A percentile compares a stretch with the other conserved stretches of the same genome.
Conservation (phyloP, 78 protist species). For the Dictyostelium capitatum region DNA sequence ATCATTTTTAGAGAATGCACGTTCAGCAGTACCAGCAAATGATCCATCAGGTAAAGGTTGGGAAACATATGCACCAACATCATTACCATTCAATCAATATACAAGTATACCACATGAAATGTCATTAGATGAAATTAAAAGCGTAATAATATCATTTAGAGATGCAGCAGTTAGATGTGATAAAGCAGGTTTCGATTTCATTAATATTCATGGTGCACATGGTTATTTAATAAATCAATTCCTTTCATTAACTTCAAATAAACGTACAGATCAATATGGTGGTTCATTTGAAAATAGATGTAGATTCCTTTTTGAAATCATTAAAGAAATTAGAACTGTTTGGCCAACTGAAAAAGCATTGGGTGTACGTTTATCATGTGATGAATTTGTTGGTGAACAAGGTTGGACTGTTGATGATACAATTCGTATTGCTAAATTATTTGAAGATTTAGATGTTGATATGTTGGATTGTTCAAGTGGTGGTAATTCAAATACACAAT, state of each 20-base stretch:
- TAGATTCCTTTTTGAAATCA: slow-evolving; percentile 72
- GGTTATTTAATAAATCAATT: slow-evolving; percentile 88
- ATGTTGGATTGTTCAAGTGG: slow-evolving; percentile 58
- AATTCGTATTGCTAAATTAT: not conserved
- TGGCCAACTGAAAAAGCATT: slow-evolving; percentile 42
- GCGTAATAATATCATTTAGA: slow-evolving; percentile 31
- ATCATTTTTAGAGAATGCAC: slow-evolving; percentile 19
- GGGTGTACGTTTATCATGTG: slow-evolving; percentile 38
- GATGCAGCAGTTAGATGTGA: slow-evolving; percentile 70
- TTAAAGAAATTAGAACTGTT: slow-evolving; percentile 10
- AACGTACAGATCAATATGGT: slow-evolving; percentile 94
- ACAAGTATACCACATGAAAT: slow-evolving; percentile 44
- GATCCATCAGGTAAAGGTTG: slow-evolving; percentile 26
- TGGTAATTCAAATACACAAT: slow-evolving; percentile 34
- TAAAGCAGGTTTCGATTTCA: slow-evolving; percentile 84
- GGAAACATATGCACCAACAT: slow-evolving; percentile 24
- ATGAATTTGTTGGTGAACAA: slow-evolving; percentile 17
- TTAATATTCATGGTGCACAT: slow-evolving; percentile 91
- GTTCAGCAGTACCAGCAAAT: not conserved
- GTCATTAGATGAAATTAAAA: slow-evolving; percentile 53
- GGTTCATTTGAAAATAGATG: slow-evolving; percentile 90
- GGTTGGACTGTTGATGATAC: slow-evolving; percentile 50
- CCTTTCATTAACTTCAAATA: slow-evolving; percentile 77
- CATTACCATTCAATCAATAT: not conserved
- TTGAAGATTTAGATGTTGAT: slow-evolving; percentile 22